Evolutionary conservation across 331 rosid genomes (phyloP), one percentile per base, ranked within the genome.

Genomic region (Dryas integrifolia): DNA sequence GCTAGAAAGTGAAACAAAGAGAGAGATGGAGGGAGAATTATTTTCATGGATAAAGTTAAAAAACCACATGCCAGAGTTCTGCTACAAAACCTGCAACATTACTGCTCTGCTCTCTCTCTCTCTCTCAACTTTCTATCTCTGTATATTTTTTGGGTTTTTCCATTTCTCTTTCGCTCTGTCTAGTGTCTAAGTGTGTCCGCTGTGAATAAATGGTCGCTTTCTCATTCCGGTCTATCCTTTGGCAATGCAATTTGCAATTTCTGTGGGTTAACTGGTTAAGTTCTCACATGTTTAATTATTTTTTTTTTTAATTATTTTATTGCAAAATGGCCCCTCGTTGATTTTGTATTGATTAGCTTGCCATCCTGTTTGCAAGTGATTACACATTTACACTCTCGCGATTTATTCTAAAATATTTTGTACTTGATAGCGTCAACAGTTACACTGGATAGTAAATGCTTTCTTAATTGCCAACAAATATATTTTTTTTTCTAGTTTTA

Each of bases 21-120:
- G 69, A 7, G 44, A 71, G 63, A 58, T 24, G 56, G 64, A 30
- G 67, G 47, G 67, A 74, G 82, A 86, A 92, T 88, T 75, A 90
- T 90, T 95, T 57, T 87, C 83, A 85, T 90, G 86, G 67, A 86
- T 74, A 92, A 90, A 88, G 98, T 90, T 90, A 96, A 90, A 80
- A 91, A 83, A 64, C 77, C 83, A 70, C 83, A 90, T 82, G 97
- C 80, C 96, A 92, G 63, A 87, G 70, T 85, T 86, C 92, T 88
- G 96, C 86, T 40, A 77, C 40, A 59, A 72, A 85, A 82, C 96
- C 98, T 96, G 99, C 99, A 90, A 87, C 82, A 58, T 75, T 76
- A 65, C 86, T 67, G 60, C 72, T 55, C 62, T 48, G 64, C 13
- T 8, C 65, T 70, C 24, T 21, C 24, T 21, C 24, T 21, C 24